Conservation (phyloP, 306 rosid genomes). For the Lotus japonicus region DNA sequence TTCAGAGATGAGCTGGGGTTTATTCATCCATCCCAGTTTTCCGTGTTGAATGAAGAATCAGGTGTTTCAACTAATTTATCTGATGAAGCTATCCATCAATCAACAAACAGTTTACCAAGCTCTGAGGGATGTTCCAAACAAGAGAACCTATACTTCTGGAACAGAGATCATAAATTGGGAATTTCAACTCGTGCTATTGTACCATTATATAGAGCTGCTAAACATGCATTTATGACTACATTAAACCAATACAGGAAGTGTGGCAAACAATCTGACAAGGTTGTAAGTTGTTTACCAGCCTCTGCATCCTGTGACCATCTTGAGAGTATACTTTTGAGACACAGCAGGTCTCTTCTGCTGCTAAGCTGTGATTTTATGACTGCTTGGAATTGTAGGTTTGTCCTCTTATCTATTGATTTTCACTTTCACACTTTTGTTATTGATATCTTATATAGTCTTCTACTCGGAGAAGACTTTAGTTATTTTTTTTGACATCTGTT, state of each 20-base stretch:
- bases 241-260: slow-evolving; percentile 39
- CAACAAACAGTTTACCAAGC: slow-evolving; percentile 10
- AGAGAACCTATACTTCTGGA: slow-evolving; percentile 44
- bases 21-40: slow-evolving; percentile 75
- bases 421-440: neutral
- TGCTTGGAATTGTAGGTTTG: slow-evolving; percentile 90
- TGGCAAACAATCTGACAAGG: slow-evolving; percentile 19
- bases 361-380: slow-evolving; percentile 79
- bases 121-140: slow-evolving; percentile 25
- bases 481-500: neutral
- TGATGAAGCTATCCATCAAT: slow-evolving; percentile 13
- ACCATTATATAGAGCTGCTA: slow-evolving; percentile 52
- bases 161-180: slow-evolving; percentile 76
- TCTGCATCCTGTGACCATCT: slow-evolving; percentile 24
- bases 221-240: slow-evolving; percentile 44
- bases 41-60: slow-evolving; percentile 39
- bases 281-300: slow-evolving; percentile 14
- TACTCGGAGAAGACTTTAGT: too few species aligned
- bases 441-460: neutral
- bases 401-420: slow-evolving; percentile 1
- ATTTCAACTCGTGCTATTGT: slow-evolving; percentile 59
- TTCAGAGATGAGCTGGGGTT: slow-evolving; percentile 81
- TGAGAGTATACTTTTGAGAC: slow-evolving; percentile 57
- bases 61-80: slow-evolving; percentile 23
- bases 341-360: slow-evolving; percentile 63